Percentiles rank a stretch among this genome's conserved stretches.
phyloP scores from a whole-genome alignment of 345 rosid genomes.

The Durio zibethinus region DNA sequence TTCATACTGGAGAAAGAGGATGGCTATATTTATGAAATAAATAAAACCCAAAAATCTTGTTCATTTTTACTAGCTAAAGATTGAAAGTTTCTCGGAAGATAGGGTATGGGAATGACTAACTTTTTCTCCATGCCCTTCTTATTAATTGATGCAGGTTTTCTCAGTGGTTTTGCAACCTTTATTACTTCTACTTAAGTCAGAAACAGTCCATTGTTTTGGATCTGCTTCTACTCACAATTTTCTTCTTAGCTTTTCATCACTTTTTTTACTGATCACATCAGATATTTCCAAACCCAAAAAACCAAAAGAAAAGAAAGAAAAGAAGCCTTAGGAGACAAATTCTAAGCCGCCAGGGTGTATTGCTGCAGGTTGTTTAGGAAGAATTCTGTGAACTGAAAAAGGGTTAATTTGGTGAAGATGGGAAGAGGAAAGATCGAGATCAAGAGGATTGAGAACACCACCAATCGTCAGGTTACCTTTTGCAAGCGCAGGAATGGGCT shows the following conservation, averaged over 20 bases:
- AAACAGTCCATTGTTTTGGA: not conserved
- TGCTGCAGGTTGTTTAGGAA: slow-evolving; percentile 7
- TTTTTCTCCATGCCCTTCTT: not conserved
- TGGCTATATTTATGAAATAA: not conserved
- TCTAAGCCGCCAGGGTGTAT: not conserved
- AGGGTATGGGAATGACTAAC: not conserved
- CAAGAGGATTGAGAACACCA: slow-evolving; percentile 94
- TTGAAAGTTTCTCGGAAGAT: not conserved
- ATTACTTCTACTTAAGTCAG: not conserved
- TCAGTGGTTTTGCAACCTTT: not conserved
- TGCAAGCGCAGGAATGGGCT: slow-evolving; percentile 96
- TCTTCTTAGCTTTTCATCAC: not conserved
- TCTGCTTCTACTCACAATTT: too few relatives aligned
- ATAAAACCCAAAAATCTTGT: not conserved
- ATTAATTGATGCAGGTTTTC: not conserved
- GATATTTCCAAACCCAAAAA: not conserved
- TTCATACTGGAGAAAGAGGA: too few relatives aligned
- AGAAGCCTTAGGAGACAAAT: not conserved
- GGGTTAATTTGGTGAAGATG: slow-evolving; percentile 40
- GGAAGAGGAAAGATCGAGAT: slow-evolving; percentile 98
- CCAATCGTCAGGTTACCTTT: slow-evolving; percentile 90
- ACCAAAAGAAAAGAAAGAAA: not conserved
- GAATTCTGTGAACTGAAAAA: not conserved
- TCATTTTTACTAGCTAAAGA: not conserved
- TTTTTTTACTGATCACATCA: not conserved